These are phyloP conservation scores for Pseudogymnoascus sp. DNA, from an alignment of 2,329 filamentous ascomycete genomes.

Conservation along the genomic window DNA sequence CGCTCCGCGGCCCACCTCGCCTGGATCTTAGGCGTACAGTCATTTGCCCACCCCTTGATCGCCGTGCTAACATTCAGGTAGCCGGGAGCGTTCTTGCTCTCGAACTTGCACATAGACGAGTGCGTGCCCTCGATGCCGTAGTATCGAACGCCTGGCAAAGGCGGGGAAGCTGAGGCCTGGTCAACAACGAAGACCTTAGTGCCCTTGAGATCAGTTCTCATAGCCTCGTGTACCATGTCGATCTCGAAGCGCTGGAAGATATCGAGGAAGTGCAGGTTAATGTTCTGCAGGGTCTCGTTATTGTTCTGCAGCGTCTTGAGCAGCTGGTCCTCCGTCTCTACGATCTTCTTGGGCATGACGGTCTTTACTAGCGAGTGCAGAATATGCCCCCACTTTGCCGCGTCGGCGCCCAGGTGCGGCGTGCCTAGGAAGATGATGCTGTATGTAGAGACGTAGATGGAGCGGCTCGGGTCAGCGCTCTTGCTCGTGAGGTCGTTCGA, in stretches of 20 bases:
- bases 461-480: constrained; percentile 55
- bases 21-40: constrained; percentile 18
- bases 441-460: constrained; percentile 66
- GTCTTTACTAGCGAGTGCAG: constrained; percentile 60
- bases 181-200: constrained; percentile 60
- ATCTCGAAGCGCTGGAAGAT: constrained; percentile 63
- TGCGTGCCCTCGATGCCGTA: constrained; percentile 71
- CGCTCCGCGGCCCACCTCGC: constrained; percentile 21
- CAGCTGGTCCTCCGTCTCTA: constrained; percentile 60
- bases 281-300: constrained; percentile 65
- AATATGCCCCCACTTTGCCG: constrained; percentile 59
- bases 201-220: constrained; percentile 60
- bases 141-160: constrained; percentile 59
- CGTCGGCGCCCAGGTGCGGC: constrained; percentile 61
- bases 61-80: constrained; percentile 33
- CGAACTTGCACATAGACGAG: constrained; percentile 65
- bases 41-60: constrained; percentile 24
- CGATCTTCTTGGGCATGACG: constrained; percentile 55
- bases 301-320: constrained; percentile 64
- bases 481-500: constrained; percentile 52
- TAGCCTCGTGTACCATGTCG: constrained; percentile 69
- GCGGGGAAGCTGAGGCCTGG: constrained; percentile 59
- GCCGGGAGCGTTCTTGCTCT: constrained; percentile 54
- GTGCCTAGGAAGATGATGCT: constrained; percentile 71
- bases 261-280: constrained; percentile 65